Conservation (phyloP, 2,329 filamentous ascomycete species). For the Pseudogymnoascus sp. region DNA sequence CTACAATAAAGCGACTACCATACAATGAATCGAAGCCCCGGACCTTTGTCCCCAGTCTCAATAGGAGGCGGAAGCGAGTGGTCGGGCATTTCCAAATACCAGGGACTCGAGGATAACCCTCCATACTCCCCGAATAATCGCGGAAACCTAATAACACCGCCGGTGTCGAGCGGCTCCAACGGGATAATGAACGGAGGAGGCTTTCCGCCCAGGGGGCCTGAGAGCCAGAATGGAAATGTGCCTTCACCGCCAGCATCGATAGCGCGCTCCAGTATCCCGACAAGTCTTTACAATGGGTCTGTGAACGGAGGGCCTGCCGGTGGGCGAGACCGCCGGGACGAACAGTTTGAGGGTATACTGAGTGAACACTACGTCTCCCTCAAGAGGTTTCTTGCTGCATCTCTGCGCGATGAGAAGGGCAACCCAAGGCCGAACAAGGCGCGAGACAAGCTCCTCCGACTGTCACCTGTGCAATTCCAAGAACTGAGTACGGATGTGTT, state of each 20-base stretch:
- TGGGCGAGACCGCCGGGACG: slow-evolving; percentile 52
- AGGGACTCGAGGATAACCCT: slow-evolving; percentile 41
- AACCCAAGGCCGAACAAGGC: slow-evolving; percentile 77
- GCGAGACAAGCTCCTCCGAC: slow-evolving; percentile 82
- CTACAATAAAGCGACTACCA: slow-evolving; percentile 9
- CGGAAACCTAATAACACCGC: slow-evolving; percentile 58
- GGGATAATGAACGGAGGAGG: slow-evolving; percentile 52
- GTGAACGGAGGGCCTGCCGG: slow-evolving; percentile 42
- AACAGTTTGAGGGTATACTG: slow-evolving; percentile 53
- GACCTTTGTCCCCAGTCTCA: slow-evolving; percentile 74
- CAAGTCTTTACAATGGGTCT: slow-evolving; percentile 48
- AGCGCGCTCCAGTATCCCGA: slow-evolving; percentile 75
- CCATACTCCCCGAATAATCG: slow-evolving; percentile 44
- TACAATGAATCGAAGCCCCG: slow-evolving; percentile 64
- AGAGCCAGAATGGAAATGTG: slow-evolving; percentile 45
- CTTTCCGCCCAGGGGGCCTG: slow-evolving; percentile 39
- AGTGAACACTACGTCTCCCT: slow-evolving; percentile 75
- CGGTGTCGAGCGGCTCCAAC: slow-evolving; percentile 56
- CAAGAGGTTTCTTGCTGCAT: slow-evolving; percentile 55
- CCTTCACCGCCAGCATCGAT: slow-evolving; percentile 86
- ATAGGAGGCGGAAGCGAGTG: slow-evolving; percentile 68
- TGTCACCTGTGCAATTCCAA: slow-evolving; percentile 90
- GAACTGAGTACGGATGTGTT: slow-evolving; percentile 97
- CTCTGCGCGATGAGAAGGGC: slow-evolving; percentile 64
- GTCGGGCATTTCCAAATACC: slow-evolving; percentile 63